phyloP scores from a whole-genome alignment of 306 rosid genomes.

The Canavalia gladiata region DNA sequence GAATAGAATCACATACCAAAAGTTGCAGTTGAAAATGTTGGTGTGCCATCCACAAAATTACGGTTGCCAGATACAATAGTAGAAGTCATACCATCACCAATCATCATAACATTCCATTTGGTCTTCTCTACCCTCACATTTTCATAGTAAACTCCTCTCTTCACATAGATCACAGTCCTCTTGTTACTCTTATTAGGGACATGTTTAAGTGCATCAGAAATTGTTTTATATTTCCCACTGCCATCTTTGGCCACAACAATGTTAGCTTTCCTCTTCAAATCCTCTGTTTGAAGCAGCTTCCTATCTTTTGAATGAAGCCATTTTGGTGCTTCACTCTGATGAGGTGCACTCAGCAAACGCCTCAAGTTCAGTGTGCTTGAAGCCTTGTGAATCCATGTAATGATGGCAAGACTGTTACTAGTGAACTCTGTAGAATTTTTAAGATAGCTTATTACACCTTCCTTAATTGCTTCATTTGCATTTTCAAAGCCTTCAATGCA shows the following conservation, averaged over 20 bases:
- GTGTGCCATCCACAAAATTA: constrained; percentile 75
- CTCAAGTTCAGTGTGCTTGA: constrained; percentile 44
- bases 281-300: constrained; percentile 26
- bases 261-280: constrained; percentile 49
- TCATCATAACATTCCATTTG: constrained; percentile 76
- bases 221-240: constrained; percentile 64
- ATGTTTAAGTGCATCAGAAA: constrained; percentile 65
- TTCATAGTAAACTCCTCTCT: constrained; percentile 72
- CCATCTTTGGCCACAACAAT: constrained; percentile 69
- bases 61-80: constrained; percentile 62
- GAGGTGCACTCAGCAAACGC: constrained; percentile 42
- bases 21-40: constrained; percentile 75
- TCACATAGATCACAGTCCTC: constrained; percentile 72
- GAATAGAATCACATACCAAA: constrained; percentile 60
- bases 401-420: constrained; percentile 84
- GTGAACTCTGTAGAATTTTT: constrained; percentile 71
- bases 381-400: constrained; percentile 60
- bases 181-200: constrained; percentile 63
- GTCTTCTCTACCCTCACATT: constrained; percentile 68
- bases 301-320: constrained; percentile 53
- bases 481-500: constrained; percentile 73
- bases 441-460: constrained; percentile 42
- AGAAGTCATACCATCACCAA: constrained; percentile 78
- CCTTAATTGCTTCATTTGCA: constrained; percentile 38
- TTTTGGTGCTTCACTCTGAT: constrained; percentile 29